These are phyloP conservation scores for Leptographium galeiforme DNA, from an alignment of 2,329 filamentous ascomycete genomes.

Conservation along the genomic window DNA sequence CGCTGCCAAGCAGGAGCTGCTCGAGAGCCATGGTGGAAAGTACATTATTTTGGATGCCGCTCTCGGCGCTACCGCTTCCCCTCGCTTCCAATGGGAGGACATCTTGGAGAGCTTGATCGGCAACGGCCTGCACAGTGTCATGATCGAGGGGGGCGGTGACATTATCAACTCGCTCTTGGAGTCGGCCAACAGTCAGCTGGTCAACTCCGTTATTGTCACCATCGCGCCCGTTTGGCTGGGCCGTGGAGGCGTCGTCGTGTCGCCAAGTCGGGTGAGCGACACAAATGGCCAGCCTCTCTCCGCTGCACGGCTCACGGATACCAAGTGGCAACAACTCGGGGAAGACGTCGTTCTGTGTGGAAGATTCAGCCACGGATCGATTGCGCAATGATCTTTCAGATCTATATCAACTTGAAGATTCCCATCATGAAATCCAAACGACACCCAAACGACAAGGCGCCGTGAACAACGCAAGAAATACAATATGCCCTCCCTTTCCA, in stretches of 20 bases:
- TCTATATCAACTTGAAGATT: no score
- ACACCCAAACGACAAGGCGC: not conserved
- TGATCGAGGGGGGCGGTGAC: constrained; percentile 79
- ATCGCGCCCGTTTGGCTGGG: constrained; percentile 88
- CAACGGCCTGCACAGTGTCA: constrained; percentile 60
- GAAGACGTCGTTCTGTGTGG: constrained; percentile 77
- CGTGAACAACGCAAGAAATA: not conserved
- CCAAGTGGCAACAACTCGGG: constrained; percentile 65
- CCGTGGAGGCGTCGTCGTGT: constrained; percentile 64
- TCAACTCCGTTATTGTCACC: constrained; percentile 69
- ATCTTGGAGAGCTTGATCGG: constrained; percentile 45
- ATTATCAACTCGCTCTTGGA: constrained; percentile 75
- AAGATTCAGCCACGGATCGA: constrained; percentile 16
- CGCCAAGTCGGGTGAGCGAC: constrained; percentile 45
- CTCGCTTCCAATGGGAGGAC: constrained; percentile 47
- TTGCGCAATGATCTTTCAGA: not conserved
- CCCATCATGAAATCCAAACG: not conserved
- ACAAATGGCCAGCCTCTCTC: constrained; percentile 38
- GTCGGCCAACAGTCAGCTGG: constrained; percentile 41
- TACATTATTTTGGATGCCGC: constrained; percentile 26
- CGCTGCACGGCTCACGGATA: constrained; percentile 50
- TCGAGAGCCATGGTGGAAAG: constrained; percentile 38
- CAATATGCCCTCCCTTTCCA: not conserved
- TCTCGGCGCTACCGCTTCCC: constrained; percentile 9
- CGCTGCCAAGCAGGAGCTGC: constrained; percentile 24